Evolutionary conservation across 169 alveolate species (phyloP).

Genomic region (Plasmodium billcollinsi): DNA sequence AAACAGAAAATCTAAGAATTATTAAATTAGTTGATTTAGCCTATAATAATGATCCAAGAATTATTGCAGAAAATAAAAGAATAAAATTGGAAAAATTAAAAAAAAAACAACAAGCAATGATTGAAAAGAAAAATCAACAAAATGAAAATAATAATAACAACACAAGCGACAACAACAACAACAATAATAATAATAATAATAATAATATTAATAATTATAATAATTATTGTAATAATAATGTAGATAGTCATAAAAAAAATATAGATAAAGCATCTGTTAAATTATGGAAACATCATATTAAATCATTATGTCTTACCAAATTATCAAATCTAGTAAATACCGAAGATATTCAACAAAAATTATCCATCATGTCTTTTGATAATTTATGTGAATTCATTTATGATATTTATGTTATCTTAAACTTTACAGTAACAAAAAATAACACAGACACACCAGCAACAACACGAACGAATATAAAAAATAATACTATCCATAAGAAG

Average conservation of each 20-base stretch:
- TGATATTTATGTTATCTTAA: conserved; percentile 49
- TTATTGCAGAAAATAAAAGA: conserved; percentile 82
- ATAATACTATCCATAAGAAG: not conserved
- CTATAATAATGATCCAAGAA: conserved; percentile 90
- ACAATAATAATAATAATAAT: conserved; percentile 80
- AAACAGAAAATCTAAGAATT: conserved; percentile 92
- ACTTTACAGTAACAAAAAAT: conserved; percentile 35
- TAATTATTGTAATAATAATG: conserved; percentile 75
- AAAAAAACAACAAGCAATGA: conserved; percentile 49
- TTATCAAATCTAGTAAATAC: conserved; percentile 40
- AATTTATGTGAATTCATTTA: conserved; percentile 56
- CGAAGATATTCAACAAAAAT: conserved; percentile 28
- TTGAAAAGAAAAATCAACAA: conserved; percentile 81
- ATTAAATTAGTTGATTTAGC: conserved; percentile 93
- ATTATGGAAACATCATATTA: conserved; percentile 76
- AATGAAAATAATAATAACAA: conserved; percentile 32
- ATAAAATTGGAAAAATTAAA: conserved; percentile 83
- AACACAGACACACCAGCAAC: not conserved
- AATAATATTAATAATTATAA: conserved; percentile 69
- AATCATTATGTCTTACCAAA: conserved; percentile 77
- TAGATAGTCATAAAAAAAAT: conserved; percentile 80
- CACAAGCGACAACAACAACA: conserved; percentile 80
- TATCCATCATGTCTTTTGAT: conserved; percentile 55
- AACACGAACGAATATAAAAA: not conserved
- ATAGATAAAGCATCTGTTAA: conserved; percentile 71